Base-by-base conservation (phyloP, 1,284 basidiomycete species). In the Xanthoconium separans region DNA sequence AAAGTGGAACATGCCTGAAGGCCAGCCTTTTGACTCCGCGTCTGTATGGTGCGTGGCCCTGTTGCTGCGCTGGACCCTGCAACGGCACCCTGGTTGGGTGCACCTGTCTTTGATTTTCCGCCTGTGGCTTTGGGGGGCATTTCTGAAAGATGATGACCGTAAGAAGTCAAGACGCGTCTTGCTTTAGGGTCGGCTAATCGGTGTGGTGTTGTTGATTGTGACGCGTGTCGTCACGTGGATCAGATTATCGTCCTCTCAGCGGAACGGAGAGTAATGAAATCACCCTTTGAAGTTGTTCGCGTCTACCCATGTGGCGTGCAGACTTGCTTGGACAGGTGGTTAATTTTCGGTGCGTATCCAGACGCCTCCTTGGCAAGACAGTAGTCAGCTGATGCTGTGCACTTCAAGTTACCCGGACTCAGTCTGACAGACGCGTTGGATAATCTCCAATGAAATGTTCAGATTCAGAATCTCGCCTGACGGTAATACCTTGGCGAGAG, bases 11-110 rank as follows among this genome's bases (percentile, higher is more conserved):
- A 45, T 50, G 91, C 92, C 80, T 93, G 90, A 12, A 94, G 76
- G 10, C 92, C 92, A 45, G 92, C 92, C 64, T 87, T 91, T 66
- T 85, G 83, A 67, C 89, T 92, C 59, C 91, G 77, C 2, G 91
- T 93, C 58, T 83, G 82, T 59, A 85, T 70, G n/a, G 65, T 66
- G 52, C 72, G 73, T 8, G 66, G 64, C 0, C 53, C 64, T 64
- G 57, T 50, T 65, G 77, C 60, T 70, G 75, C 42, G 72, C 74
- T 59, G 64, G 79, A 61, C 71, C 77, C 69, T 73, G 78, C 62
- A 64, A 72, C 52, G 62, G 76, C 59, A 70, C 67, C 30, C 72
- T 80, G 58, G 18, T 61, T 54, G 9, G 18, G 63, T 39, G 73
- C 69, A 27, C 73, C 73, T 6, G 65, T 44, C 58, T 72, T 75